These are phyloP conservation scores for Aureobasidium sp. DNA, from an alignment of 2,329 filamentous ascomycete species.

Conservation along the genomic window DNA sequence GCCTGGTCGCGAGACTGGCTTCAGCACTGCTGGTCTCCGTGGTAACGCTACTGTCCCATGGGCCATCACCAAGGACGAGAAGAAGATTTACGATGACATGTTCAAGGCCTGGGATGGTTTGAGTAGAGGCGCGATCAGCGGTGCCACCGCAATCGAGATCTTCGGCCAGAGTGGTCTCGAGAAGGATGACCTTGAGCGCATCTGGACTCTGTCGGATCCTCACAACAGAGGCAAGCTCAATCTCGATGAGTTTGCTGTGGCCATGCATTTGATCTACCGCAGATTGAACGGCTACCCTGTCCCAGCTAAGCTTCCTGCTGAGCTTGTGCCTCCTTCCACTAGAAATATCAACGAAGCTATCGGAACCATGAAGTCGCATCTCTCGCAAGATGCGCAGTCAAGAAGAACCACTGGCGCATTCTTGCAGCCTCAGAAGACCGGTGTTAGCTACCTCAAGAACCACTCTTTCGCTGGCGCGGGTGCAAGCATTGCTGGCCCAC, in stretches of 20 bases:
- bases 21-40: constrained; percentile 77
- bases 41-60: constrained; percentile 95
- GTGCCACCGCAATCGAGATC: constrained; percentile 91
- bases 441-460: constrained; percentile 95
- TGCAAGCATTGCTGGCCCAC: constrained; percentile 50
- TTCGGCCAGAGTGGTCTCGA: constrained; percentile 93
- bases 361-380: constrained; percentile 81
- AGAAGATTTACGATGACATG: constrained; percentile 89
- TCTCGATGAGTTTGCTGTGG: constrained; percentile 94
- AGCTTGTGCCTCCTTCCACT: constrained; percentile 90
- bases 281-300: constrained; percentile 94
- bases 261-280: constrained; percentile 98
- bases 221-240: constrained; percentile 92
- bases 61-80: constrained; percentile 98
- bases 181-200: constrained; percentile 78
- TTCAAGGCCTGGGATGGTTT: constrained; percentile 97
- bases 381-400: constrained; percentile 82
- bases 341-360: constrained; percentile 90
- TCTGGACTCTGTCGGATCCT: constrained; percentile 92
- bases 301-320: constrained; percentile 77
- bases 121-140: constrained; percentile 83
- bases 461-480: constrained; percentile 70
- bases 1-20: constrained; percentile 79
- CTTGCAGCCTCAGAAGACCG: constrained; percentile 87
- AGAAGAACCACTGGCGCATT: constrained; percentile 85